Evolutionary conservation across 2,329 filamentous ascomycete species (phyloP).

Genomic region (Ceratocystis variospora): DNA sequence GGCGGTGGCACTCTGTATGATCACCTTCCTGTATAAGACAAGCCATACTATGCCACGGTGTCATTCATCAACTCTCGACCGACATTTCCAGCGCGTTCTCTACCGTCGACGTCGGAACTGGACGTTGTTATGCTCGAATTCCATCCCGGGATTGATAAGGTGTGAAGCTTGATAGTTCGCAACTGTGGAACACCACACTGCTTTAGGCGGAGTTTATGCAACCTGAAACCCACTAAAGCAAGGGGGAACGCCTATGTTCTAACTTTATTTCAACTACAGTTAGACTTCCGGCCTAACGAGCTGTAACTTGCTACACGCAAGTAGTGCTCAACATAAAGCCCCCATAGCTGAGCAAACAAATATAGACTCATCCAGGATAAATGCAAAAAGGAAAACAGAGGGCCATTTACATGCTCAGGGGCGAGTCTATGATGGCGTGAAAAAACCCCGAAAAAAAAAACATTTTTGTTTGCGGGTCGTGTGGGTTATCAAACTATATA

Average conservation of each 20-base stretch:
- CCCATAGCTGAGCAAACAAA: background rate
- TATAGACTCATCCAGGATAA: too few species aligned
- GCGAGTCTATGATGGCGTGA: too few species aligned
- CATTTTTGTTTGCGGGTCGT: background rate
- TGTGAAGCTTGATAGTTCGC: background rate
- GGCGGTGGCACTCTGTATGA: background rate
- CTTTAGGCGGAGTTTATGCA: background rate
- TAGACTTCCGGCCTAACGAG: background rate
- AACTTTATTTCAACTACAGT: constrained; percentile 1
- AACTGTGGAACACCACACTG: background rate
- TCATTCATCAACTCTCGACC: background rate
- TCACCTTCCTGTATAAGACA: background rate
- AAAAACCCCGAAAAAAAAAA: background rate
- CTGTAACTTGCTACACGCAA: background rate
- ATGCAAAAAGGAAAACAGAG: too few species aligned
- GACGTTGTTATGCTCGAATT: too few species aligned
- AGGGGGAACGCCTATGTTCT: background rate
- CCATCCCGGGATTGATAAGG: background rate
- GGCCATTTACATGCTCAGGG: too few species aligned
- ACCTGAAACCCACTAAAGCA: background rate
- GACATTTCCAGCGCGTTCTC: background rate
- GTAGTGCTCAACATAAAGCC: background rate
- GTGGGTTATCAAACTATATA: background rate
- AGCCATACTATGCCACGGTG: background rate
- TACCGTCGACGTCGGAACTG: background rate